Evolutionary conservation across 345 rosid species (phyloP).

Genomic region (Ricinus communis): DNA sequence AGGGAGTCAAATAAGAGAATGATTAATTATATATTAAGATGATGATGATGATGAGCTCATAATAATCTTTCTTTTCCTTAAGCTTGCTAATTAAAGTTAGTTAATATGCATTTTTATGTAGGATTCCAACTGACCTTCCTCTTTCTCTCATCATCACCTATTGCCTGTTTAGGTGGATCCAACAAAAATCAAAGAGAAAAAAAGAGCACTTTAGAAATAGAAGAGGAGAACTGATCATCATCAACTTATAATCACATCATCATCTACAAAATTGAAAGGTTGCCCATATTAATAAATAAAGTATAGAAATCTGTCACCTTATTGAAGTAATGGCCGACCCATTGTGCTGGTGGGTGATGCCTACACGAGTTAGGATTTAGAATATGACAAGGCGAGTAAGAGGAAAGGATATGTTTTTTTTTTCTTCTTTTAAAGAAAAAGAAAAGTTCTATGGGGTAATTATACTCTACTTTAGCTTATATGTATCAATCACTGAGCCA

Average conservation of each 20-base stretch:
- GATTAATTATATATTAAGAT: background rate
- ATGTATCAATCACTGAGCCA: too few species aligned
- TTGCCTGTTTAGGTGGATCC: constrained; percentile 20
- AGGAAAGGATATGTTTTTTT: constrained; percentile 13
- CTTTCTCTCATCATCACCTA: background rate
- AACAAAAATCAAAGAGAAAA: background rate
- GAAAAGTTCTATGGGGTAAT: too few species aligned
- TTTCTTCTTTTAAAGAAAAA: background rate
- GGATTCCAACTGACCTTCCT: constrained; percentile 32
- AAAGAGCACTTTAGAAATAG: background rate
- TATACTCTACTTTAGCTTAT: too few species aligned
- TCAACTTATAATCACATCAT: constrained; percentile 11
- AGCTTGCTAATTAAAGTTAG: background rate
- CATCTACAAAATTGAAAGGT: constrained; percentile 28
- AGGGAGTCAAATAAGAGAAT: constrained; percentile 14
- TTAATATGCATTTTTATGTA: constrained; percentile 27
- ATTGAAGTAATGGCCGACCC: constrained; percentile 43
- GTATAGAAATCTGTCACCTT: constrained; percentile 18
- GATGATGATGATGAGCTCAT: background rate
- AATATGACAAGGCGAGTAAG: constrained; percentile 31
- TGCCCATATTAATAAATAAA: background rate
- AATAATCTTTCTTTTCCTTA: background rate
- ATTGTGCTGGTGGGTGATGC: constrained; percentile 44
- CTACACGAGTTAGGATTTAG: constrained; percentile 29
- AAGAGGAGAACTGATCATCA: too few species aligned